Evolutionary conservation across 2,329 filamentous ascomycete genomes (phyloP), one percentile per base, ranked within the genome.

Genomic region (Pleoardoris graminearum): DNA sequence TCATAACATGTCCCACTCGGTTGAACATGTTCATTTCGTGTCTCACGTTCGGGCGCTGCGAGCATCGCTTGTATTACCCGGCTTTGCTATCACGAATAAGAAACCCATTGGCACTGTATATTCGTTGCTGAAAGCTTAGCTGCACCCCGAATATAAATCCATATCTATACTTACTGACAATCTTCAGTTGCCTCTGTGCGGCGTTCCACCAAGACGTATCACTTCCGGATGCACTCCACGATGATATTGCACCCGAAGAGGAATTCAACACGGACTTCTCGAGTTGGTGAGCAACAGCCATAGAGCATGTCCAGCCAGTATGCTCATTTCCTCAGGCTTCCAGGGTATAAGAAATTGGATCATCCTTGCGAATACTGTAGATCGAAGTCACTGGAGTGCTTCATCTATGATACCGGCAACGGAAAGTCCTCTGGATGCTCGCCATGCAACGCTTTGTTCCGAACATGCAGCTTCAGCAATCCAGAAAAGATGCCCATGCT

Each of bases 281-380:
- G 5, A 73, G 69, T 55, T 79, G 74, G 44, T 47, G 23, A 29
- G 44, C 16, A 14, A 37, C 4, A 14, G 30, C 11, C 6, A 7
- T 4, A 1, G 14, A 14, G 4, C 16, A 21, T 12, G 6, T 19
- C 10, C 10, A 25, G 16, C 4, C 1, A 12, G 2, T 12, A 16
- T 37, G 6, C 23, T 47, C 44, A 47, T 29, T n/a, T 3, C 7
- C 5, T 6, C 10, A 47, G 44, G 73, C 74, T 80, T 16, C 77
- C 78, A 27, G 66, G 73, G 52, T 79, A 79, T 54, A 68, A 75
- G 30, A 76, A 78, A 48, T 76, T 77, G 6, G 67, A 71, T 29
- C 68, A 75, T 43, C 67, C 77, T 25, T 81, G 78, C 63, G 76
- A 79, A 30, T 79, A 80, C 54, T 80, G 78, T 58, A 68, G 72